Conservation (phyloP, 164 flowering plant species). For the Nelumbo lutea region DNA sequence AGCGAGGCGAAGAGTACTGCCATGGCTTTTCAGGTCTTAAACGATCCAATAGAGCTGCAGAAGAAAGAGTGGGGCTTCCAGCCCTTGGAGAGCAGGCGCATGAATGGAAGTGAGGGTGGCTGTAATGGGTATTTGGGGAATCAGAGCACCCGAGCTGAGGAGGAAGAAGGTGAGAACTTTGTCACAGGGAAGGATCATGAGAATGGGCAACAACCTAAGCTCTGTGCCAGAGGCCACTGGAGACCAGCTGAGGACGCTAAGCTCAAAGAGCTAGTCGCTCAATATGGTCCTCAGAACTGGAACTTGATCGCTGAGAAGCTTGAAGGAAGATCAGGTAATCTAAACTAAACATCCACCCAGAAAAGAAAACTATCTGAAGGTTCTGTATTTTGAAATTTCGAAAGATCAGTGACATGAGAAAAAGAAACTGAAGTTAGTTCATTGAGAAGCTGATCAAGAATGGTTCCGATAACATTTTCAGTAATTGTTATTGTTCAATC, state of each 20-base stretch:
- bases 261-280: constrained; percentile 64
- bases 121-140: constrained; percentile 4
- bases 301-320: constrained; percentile 75
- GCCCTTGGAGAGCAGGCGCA: constrained; percentile 7
- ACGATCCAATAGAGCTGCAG: constrained; percentile 4
- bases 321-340: constrained; percentile 79
- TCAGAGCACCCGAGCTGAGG: constrained; percentile 6
- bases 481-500: not conserved
- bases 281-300: constrained; percentile 84
- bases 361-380: not conserved
- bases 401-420: not conserved
- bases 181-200: constrained; percentile 6
- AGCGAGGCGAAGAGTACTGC: constrained; percentile 1
- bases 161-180: constrained; percentile 9
- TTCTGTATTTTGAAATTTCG: not conserved
- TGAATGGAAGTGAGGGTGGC: constrained; percentile 1
- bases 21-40: constrained; percentile 17
- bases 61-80: constrained; percentile 16
- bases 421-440: not conserved
- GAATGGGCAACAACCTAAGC: constrained; percentile 23
- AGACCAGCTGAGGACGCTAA: constrained; percentile 67
- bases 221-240: constrained; percentile 76
- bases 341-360: not conserved
- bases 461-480: not conserved
- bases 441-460: not conserved